Conservation (phyloP, 176 grass and related monocot species). For the bread wheat (Triticum aestivum) region IWGSC_CS_RefSeq_v2.1 NC_057797.1:45261926-45262425, state of each 20-base stretch:
- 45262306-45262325: background rate
- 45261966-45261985: background rate
- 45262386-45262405: background rate
- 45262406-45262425: background rate
- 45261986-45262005: background rate
- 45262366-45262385: background rate
- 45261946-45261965: background rate
- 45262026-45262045: background rate
- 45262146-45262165: conserved; percentile 79
- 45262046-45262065: background rate
- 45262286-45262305: background rate
- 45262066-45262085: background rate
- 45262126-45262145: conserved; percentile 18
- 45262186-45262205: conserved; percentile 60
- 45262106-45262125: background rate
- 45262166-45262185: conserved; percentile 76
- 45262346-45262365: background rate
- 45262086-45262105: background rate
- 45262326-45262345: background rate
- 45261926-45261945: background rate
- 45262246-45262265: conserved; percentile 67
- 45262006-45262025: background rate
- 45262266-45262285: background rate
- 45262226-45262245: conserved; percentile 68
- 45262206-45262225: conserved; percentile 84